Base-by-base conservation (phyloP, 2,329 filamentous ascomycete genomes). In the Teratosphaeria pseudoeucalypti region DNA sequence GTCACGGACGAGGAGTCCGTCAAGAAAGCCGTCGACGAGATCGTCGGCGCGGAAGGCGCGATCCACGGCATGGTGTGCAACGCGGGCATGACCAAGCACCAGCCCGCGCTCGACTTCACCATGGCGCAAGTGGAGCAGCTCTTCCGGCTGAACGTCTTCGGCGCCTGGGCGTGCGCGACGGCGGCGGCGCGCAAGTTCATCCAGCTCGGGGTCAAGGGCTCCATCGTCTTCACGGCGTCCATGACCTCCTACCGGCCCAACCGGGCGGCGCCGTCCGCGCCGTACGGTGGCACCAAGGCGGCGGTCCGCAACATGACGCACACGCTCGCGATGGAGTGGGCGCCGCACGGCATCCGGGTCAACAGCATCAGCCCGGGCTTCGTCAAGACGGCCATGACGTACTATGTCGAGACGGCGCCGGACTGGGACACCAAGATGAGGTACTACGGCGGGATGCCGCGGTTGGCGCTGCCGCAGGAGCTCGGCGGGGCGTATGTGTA, bases 391-490 rank as follows among this genome's bases (percentile, higher is more conserved):
- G 73, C 71, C 2, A 79, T 79, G 77, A 79, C 76, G 2, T 79
- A 80, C 65, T 80, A 75, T 67, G 75, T 81, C 3, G 77, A 78
- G 23, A 73, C 74, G 56, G 75, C 77, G 56, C 73, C 75, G 0
- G 79, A 81, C 61, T 81, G 78, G 77, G 76, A 79, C 55, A 68
- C 77, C 61, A 79, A 82, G 70, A 73, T 81, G 64, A 76, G 79
- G 67, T 81, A 81, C 65, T 82, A 82, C 64, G 78, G 80, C 9
- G 80, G 79, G 1, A 79, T 82, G 71, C 78, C 78, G 3, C 71
- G 79, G 19, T 63, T 82, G 57, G 80, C 79, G 0, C 74, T 81
- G 63, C 77, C 79, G 4, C 76, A 79, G 65, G 79, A 81, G 67
- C 67, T 80, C 9, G 77, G 77, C 16, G 78, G 78, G 52, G 78